Percentiles rank a stretch among this genome's conserved stretches.
Evolutionary conservation across 306 rosid genomes (phyloP).

Genomic region (Malus sylvestris): DNA sequence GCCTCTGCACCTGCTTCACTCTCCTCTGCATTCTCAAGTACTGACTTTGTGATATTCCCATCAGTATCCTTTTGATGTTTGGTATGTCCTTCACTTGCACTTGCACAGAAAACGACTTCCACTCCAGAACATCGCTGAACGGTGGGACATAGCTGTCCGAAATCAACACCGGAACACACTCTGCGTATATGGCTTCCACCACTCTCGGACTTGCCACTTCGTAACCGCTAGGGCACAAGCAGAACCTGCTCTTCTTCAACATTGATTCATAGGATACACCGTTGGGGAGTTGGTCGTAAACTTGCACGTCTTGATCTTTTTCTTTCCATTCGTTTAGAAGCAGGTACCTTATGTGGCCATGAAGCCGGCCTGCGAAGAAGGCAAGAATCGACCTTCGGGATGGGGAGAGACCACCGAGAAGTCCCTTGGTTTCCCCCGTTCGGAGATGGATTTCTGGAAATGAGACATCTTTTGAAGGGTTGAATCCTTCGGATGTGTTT

Average conservation of each 20-base stretch:
- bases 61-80: constrained; percentile 26
- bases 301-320: constrained; percentile 33
- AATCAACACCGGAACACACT: constrained; percentile 37
- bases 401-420: constrained; percentile 25
- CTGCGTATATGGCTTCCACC: constrained; percentile 47
- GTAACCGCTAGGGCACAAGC: constrained; percentile 41
- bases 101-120: constrained; percentile 35
- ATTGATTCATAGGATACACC: constrained; percentile 21
- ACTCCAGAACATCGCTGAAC: constrained; percentile 37
- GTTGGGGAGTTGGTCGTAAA: constrained; percentile 27
- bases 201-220: constrained; percentile 44
- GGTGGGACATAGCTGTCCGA: constrained; percentile 38
- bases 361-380: constrained; percentile 38
- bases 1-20: constrained; percentile 34
- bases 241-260: constrained; percentile 36
- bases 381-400: constrained; percentile 31
- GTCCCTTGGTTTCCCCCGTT: constrained; percentile 27
- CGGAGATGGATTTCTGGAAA: constrained; percentile 38
- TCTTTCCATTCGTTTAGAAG: constrained; percentile 34
- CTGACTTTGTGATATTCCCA: constrained; percentile 29
- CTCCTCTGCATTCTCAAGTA: constrained; percentile 39
- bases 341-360: constrained; percentile 30
- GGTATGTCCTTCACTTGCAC: constrained; percentile 35
- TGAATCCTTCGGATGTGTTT: constrained; percentile 38
- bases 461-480: constrained; percentile 37